Evolutionary conservation across 225 moss, liverwort and hornwort genomes (phyloP).

Genomic region (Polytrichum formosum): DNA sequence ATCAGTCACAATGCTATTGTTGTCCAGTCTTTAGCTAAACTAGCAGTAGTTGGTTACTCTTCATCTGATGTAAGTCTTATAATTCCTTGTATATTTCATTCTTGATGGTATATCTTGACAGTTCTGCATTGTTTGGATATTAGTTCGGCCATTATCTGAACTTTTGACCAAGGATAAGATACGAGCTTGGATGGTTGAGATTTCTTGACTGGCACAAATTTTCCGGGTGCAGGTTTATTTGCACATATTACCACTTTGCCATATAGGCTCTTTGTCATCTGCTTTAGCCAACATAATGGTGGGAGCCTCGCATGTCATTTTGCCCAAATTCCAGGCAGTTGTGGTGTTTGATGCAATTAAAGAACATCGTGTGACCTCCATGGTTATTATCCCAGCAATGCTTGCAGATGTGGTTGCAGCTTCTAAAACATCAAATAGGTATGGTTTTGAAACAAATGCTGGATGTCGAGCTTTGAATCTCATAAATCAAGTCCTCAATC

Average conservation of each 20-base stretch:
- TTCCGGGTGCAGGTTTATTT: constrained; percentile 68
- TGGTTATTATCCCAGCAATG: constrained; percentile 90
- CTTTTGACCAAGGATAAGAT: neutral
- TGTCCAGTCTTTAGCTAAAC: constrained; percentile 80
- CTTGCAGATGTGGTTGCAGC: constrained; percentile 70
- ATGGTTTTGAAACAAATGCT: neutral
- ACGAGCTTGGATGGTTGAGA: neutral
- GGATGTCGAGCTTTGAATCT: neutral
- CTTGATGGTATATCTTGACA: neutral
- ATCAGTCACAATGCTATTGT: constrained; percentile 78
- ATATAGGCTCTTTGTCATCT: constrained; percentile 91
- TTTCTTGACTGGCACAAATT: constrained; percentile 7
- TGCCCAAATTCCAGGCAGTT: constrained; percentile 74
- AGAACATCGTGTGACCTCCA: constrained; percentile 58
- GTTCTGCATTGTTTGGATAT: neutral
- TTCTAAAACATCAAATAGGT: constrained; percentile 47
- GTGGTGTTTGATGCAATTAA: constrained; percentile 64
- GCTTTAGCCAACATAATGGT: constrained; percentile 86
- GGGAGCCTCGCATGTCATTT: constrained; percentile 78
- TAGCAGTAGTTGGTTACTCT: constrained; percentile 76
- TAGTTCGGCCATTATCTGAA: no score
- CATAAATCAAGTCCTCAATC: neutral
- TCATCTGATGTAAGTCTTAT: constrained; percentile 66
- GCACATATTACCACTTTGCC: constrained; percentile 78
- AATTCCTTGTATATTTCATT: constrained; percentile 6